phyloP scores from a whole-genome alignment of 371 early-diverging fungal genomes.

The Batkoa obscura region DNA sequence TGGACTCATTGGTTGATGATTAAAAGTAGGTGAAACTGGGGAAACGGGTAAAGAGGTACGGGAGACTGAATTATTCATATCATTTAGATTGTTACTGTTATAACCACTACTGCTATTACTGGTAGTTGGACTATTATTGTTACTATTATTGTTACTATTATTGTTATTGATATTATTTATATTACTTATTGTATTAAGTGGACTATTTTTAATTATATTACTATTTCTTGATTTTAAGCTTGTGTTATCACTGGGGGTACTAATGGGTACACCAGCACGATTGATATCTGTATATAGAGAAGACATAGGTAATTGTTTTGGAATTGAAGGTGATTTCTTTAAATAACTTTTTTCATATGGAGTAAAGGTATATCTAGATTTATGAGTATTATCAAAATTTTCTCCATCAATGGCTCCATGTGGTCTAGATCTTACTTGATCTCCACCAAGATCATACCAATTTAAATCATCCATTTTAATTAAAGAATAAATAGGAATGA shows the following conservation, averaged over 20 bases:
- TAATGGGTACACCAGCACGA: not conserved
- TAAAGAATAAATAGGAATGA: constrained; percentile 1
- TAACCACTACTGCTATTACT: too few species aligned
- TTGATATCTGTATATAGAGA: constrained; percentile 2
- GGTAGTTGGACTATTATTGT: too few species aligned
- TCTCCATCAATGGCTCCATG: not conserved
- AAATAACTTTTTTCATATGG: not conserved
- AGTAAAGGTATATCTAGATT: not conserved
- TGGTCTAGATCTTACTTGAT: not conserved
- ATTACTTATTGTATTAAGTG: too few species aligned
- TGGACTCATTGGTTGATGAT: not conserved
- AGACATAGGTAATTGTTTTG: not conserved
- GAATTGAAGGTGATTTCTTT: not conserved
- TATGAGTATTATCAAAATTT: not conserved
- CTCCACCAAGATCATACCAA: constrained; percentile 4
- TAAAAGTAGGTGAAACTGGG: not conserved
- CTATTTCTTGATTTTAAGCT: too few species aligned
- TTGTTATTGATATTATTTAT: too few species aligned
- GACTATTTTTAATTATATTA: too few species aligned
- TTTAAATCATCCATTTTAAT: constrained; percentile 1
- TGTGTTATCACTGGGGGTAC: not conserved
- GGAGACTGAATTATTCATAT: not conserved
- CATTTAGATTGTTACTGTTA: not conserved
- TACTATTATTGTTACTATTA: too few species aligned
- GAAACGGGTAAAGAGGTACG: not conserved